A percentile compares a stretch with the other conserved stretches of the same genome.
Conservation (phyloP, 2,329 filamentous ascomycete genomes). For the Aureobasidium sp. region DNA sequence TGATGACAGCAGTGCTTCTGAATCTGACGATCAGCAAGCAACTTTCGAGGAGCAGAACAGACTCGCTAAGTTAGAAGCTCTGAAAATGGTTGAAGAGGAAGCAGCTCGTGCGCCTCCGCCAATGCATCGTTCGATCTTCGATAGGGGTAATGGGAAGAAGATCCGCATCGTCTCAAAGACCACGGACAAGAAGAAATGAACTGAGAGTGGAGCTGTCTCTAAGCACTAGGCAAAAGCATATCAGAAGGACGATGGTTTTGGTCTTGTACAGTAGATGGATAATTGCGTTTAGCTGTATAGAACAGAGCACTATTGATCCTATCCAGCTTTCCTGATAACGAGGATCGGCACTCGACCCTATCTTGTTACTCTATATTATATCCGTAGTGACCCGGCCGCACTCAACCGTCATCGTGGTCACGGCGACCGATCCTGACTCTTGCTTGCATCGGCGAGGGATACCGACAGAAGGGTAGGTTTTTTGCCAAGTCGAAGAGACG, state of each 20-base stretch:
- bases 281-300: slow-evolving; percentile 44
- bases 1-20: neutral
- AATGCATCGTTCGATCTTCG: slow-evolving; percentile 9
- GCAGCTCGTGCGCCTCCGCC: slow-evolving; percentile 1
- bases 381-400: neutral
- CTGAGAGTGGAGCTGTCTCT: slow-evolving; percentile 36
- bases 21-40: neutral
- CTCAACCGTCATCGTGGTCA: neutral
- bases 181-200: slow-evolving; percentile 30
- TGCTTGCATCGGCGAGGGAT: neutral
- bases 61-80: slow-evolving; percentile 29
- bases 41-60: slow-evolving; percentile 28
- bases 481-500: neutral
- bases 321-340: neutral
- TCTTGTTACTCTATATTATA: neutral
- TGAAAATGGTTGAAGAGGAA: slow-evolving; percentile 24
- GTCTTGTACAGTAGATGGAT: slow-evolving; percentile 34
- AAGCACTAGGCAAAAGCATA: slow-evolving; percentile 49
- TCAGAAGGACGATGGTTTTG: slow-evolving; percentile 44
- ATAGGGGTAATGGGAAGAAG: slow-evolving; percentile 15
- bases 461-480: neutral
- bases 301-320: slow-evolving; percentile 48
- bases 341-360: neutral
- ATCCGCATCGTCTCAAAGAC: slow-evolving; percentile 16
- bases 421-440: neutral